phyloP scores from a whole-genome alignment of 768 basidiomycete species.

The Butyriboletus loyo region DNA sequence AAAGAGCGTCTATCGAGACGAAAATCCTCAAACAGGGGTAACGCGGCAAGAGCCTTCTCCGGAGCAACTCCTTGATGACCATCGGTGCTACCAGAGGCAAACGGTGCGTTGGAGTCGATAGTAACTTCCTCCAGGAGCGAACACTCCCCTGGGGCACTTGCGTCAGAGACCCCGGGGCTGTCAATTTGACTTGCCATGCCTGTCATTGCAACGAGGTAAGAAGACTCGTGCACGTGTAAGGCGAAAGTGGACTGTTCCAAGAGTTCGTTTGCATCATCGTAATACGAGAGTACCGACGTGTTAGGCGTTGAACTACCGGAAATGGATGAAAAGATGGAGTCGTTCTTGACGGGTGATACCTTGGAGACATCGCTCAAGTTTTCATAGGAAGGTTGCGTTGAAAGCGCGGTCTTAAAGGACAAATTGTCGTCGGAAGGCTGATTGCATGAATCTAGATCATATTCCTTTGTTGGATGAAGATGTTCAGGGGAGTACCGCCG shows the following conservation, averaged over 20 bases:
- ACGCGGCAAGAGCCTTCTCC: not conserved
- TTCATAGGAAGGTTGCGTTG: slow-evolving; percentile 21
- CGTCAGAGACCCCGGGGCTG: not conserved
- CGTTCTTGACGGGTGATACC: slow-evolving; percentile 16
- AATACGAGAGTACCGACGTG: slow-evolving; percentile 23
- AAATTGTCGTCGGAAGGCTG: slow-evolving; percentile 19
- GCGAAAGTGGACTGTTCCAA: not conserved
- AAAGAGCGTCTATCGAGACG: not conserved
- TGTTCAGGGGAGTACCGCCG: not conserved
- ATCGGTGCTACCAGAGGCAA: not conserved
- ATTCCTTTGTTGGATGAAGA: slow-evolving; percentile 7
- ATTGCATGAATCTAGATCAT: slow-evolving; percentile 10
- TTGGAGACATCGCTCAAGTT: slow-evolving; percentile 15
- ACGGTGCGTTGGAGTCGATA: not conserved
- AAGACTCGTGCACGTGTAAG: not conserved
- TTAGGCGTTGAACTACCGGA: slow-evolving; percentile 23
- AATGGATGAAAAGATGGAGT: slow-evolving; percentile 15
- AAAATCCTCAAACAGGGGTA: not conserved
- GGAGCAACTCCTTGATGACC: not conserved
- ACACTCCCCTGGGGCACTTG: not conserved
- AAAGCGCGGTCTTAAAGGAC: slow-evolving; percentile 26
- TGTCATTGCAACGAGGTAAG: not conserved
- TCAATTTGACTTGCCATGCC: not conserved
- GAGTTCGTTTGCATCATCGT: slow-evolving; percentile 12
- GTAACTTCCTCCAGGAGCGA: not conserved